These are phyloP conservation scores for Adansonia gregorii DNA, from an alignment of 441 rosid genomes.

Conservation along the genomic window DNA sequence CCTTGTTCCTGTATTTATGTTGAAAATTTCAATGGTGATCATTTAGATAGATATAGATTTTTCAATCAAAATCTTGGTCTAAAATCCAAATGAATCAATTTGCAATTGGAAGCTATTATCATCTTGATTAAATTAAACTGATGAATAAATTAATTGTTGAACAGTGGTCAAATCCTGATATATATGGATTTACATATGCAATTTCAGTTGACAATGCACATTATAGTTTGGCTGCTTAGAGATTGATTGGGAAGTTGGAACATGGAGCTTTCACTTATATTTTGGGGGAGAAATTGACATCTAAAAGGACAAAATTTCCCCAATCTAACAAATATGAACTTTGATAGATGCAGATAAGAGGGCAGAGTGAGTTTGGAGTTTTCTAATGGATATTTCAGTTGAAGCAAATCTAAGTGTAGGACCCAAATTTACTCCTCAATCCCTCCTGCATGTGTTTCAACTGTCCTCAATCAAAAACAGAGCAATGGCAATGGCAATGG, in stretches of 20 bases:
- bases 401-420: constrained; percentile 11
- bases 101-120: not conserved
- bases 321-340: not conserved
- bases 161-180: not conserved
- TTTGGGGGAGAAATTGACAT: not conserved
- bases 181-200: too few species aligned
- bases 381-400: not conserved
- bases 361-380: not conserved
- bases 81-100: not conserved
- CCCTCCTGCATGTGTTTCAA: not conserved
- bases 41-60: not conserved
- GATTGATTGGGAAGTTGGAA: too few species aligned
- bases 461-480: constrained; percentile 10
- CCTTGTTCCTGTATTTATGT: not conserved
- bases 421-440: not conserved
- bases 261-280: not conserved
- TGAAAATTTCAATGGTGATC: not conserved
- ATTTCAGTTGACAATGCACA: not conserved
- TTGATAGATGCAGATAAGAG: not conserved
- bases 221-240: not conserved
- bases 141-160: not conserved
- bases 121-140: not conserved
- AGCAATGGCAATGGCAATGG: constrained; percentile 7
- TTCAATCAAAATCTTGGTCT: not conserved
- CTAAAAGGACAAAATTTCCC: not conserved